phyloP scores from a whole-genome alignment of 805 yeast genomes.

The Metschnikowia gruessii region DNA sequence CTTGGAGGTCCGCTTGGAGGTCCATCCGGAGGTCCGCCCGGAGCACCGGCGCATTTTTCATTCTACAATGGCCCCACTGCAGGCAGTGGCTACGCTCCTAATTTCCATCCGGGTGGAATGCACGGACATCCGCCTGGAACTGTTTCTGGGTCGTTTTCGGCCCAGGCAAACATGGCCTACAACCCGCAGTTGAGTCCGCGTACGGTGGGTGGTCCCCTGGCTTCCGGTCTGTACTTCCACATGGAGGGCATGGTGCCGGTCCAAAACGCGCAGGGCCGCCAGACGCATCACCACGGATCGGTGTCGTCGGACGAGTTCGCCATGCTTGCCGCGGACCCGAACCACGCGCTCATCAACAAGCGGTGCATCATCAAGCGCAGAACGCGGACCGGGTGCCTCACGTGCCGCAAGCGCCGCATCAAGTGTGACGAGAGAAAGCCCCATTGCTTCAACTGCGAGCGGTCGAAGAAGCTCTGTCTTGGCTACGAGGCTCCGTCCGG shows the following conservation, averaged over 20 bases:
- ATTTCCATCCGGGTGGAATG: background rate
- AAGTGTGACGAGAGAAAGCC: conserved; percentile 78
- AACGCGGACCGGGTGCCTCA: conserved; percentile 72
- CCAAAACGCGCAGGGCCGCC: conserved; percentile 1
- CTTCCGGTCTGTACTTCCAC: background rate
- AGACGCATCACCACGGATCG: background rate
- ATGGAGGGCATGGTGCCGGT: conserved; percentile 3
- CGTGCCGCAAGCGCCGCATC: conserved; percentile 67
- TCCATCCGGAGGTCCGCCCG: too few species aligned
- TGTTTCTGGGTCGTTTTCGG: background rate
- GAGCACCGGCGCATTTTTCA: background rate
- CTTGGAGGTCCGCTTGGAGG: too few species aligned
- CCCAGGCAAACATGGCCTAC: background rate
- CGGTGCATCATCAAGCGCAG: conserved; percentile 53
- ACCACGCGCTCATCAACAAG: conserved; percentile 33
- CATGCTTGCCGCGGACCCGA: conserved; percentile 17
- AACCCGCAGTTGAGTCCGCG: conserved; percentile 2
- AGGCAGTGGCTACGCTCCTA: conserved; percentile 10
- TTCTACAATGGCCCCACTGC: conserved; percentile 11
- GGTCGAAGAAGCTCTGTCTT: conserved; percentile 60
- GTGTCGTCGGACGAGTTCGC: conserved; percentile 2
- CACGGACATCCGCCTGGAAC: background rate
- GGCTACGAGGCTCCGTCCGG: conserved; percentile 49
- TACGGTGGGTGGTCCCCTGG: background rate
- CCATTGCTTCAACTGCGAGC: conserved; percentile 63